phyloP scores from a whole-genome alignment of 148 eudicot species.

The Chenopodium quinoa region DNA sequence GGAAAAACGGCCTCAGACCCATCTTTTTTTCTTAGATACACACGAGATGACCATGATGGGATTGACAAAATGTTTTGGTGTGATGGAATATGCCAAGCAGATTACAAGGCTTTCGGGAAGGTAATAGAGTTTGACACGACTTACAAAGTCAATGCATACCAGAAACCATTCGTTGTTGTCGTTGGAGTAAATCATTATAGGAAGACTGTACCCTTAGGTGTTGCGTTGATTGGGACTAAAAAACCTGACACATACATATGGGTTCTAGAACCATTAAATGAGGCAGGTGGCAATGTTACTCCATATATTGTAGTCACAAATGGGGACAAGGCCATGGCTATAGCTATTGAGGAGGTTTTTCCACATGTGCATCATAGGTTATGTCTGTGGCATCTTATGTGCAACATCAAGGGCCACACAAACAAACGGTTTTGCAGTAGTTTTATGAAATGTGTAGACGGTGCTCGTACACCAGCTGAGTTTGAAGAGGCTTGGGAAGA shows the following conservation, averaged over 20 bases:
- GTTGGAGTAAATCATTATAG: not conserved
- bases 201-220: not conserved
- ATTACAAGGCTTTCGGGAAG: not conserved
- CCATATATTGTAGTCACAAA: not conserved
- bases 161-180: not conserved
- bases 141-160: not conserved
- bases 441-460: slow-evolving; percentile 11
- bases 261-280: not conserved
- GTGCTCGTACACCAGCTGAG: not conserved
- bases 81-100: not conserved
- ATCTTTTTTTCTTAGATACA: not conserved
- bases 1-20: not conserved
- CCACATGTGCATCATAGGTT: not conserved
- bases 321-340: not conserved
- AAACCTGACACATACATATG: not conserved
- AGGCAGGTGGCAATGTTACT: not conserved
- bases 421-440: not conserved
- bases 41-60: not conserved
- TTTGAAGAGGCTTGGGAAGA: slow-evolving; percentile 1
- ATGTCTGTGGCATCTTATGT: not conserved
- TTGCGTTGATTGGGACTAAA: not conserved
- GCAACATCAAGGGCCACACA: not conserved
- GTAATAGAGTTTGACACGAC: not conserved
- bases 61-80: not conserved
- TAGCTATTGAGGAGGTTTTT: not conserved